Evolutionary conservation across 2,329 filamentous ascomycete genomes (phyloP).

Genomic region (Lasiodiplodia sp.): DNA sequence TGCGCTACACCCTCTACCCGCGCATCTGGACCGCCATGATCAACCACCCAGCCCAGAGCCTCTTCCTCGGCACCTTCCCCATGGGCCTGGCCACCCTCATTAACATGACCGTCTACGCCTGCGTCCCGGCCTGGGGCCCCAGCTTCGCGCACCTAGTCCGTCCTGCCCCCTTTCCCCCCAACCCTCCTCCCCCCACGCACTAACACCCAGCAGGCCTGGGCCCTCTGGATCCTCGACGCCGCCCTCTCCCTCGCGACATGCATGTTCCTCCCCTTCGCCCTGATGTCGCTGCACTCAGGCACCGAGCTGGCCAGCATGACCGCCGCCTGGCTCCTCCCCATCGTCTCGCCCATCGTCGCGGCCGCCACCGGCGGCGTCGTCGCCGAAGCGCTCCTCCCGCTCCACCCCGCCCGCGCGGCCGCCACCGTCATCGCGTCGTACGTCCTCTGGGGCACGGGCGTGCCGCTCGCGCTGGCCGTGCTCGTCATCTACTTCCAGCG

Average conservation of each 20-base stretch:
- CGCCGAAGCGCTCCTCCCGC: slow-evolving; percentile 62
- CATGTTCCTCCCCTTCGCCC: background rate
- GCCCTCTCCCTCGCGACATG: background rate
- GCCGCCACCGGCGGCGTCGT: slow-evolving; percentile 67
- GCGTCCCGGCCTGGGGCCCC: slow-evolving; percentile 63
- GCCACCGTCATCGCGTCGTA: slow-evolving; percentile 67
- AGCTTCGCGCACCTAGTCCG: slow-evolving; percentile 55
- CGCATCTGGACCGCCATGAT: slow-evolving; percentile 70
- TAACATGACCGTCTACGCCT: slow-evolving; percentile 67
- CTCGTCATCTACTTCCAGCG: slow-evolving; percentile 72
- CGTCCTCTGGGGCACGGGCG: slow-evolving; percentile 70
- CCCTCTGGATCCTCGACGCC: background rate
- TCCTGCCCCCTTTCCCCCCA: slow-evolving; percentile 36
- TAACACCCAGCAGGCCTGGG: background rate
- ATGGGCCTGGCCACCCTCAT: slow-evolving; percentile 72
- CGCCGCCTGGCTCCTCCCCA: slow-evolving; percentile 67
- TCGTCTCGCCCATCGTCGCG: slow-evolving; percentile 69
- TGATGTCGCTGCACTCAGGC: slow-evolving; percentile 17
- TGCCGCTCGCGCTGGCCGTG: slow-evolving; percentile 64
- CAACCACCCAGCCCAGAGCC: slow-evolving; percentile 65
- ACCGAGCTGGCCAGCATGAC: slow-evolving; percentile 56
- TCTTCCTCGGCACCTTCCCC: slow-evolving; percentile 70
- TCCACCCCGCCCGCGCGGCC: slow-evolving; percentile 58
- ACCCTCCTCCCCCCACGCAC: background rate
- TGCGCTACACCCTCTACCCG: slow-evolving; percentile 69